Base-by-base conservation (phyloP, 805 yeast species). In the Torulaspora quercuum region DNA sequence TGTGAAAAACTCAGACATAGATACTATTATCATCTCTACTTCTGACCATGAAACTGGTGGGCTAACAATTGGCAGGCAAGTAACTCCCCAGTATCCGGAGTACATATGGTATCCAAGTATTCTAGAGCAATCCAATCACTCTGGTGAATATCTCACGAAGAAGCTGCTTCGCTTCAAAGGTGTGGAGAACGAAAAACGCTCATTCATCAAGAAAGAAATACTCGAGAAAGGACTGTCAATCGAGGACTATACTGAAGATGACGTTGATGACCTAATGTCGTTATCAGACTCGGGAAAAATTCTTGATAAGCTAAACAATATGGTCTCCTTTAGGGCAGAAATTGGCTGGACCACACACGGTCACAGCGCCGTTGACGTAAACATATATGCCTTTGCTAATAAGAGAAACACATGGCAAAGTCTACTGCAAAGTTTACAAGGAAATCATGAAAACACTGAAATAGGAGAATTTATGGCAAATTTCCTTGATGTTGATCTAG, bases 11-110 rank as follows among this genome's bases (percentile, higher is more conserved):
- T 54, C 82, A 2, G 86, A 82, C 33, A 78, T 74, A 8, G 95
- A 87, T 49, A 86, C 95, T 3, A 68, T 82, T 29, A 73, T 86
- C 25, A 68, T 89, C 26, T 78, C 90, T 16, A 87, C 95, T 2
- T 82, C 94, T 15, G 97, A 89, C 60, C 97, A 89, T 66, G 97
- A 89, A 60, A 89, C 97, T 16, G 97, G 97, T 45, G 97, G 97
- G 0, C 70, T 89, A 46, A 82, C 83, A n/a, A 75, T 85, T 29
- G 87, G 95, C 0, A 76, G 89, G 63, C 96, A 89, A 67, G 61
- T 83, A 24, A 55, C 77, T 4, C 59, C 69, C 3, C 56, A 57
- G 1, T 87, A 88, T 58, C 97, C 97, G 1, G 95, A 87, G 41
- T 88, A 88, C 55, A 55, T 77, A 41, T 89, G 96, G 96, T 75